Evolutionary conservation across 2,329 filamentous ascomycete genomes (phyloP), one percentile per base, ranked within the genome.

Genomic region (Cladosporium oxysporum): DNA sequence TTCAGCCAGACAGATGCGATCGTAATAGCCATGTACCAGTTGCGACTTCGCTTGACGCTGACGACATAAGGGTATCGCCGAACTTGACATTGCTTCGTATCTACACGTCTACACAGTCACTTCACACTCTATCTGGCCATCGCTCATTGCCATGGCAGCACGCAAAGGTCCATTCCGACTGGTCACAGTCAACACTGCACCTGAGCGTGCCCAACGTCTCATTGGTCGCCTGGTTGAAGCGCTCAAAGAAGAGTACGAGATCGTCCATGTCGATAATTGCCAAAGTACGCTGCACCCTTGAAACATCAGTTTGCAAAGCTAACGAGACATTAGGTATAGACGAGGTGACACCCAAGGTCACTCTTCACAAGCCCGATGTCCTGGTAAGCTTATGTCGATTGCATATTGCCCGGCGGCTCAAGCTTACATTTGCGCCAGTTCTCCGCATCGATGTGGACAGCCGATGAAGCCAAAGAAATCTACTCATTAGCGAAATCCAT

Each of bases 141-240:
- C 16, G 8, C 2, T 5, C 18, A n/a, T 5, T n/a, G 3, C 50
- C 28, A 53, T 53, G 50, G 50, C 50, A 11, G 8, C n/a, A 53
- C 7, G 16, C 10, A 53, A 71, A 66, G 86, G 86, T 21, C 87
- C 87, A 3, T 90, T 83, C 77, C 84, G 81, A 71, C 83, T 91
- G 14, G 84, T 90, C 33, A 90, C 87, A 1, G 87, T 91, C 69
- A 91, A 90, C 78, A 90, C 84, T 1, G 87, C 84, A 1, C 88
- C 88, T 0, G 88, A 89, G 68, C 82, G 88, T 66, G 89, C 88
- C 41, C 85, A 87, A 77, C 78, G 80, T 8, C 77, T 91, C 31
- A 85, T 90, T 71, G 88, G 88, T 14, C 82, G 85, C 0, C 76
- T 91, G 47, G 81, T 84, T 12, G 85, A 89, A 65, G 83, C 82